A percentile compares a stretch with the other conserved stretches of the same genome.
Evolutionary conservation across 176 grass and related monocot genomes (phyloP).

Genomic region (Hyparrhenia diplandra): DNA sequence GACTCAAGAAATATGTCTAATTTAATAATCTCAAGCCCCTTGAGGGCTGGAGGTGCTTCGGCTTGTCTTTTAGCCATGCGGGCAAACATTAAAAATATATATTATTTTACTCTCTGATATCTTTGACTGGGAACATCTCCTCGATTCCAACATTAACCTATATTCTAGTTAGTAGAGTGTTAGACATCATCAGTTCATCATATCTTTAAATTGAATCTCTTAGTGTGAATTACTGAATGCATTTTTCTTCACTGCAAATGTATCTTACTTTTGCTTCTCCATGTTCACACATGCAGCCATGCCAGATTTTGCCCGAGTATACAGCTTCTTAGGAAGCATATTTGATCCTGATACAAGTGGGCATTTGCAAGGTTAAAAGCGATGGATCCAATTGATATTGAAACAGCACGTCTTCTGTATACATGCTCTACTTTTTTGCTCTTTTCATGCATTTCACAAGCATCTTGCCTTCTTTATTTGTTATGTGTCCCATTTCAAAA

Average conservation of each 20-base stretch:
- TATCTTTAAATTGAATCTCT: neutral
- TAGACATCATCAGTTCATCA: neutral
- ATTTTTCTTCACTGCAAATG: neutral
- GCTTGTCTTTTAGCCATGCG: neutral
- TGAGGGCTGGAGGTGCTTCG: neutral
- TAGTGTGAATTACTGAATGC: neutral
- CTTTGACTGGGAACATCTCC: neutral
- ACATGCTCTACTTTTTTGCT: neutral
- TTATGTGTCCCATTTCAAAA: neutral
- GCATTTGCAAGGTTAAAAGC: slow-evolving; percentile 80
- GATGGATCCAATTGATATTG: slow-evolving; percentile 89
- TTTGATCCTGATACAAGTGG: slow-evolving; percentile 86
- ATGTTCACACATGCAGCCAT: slow-evolving; percentile 42
- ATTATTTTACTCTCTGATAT: neutral
- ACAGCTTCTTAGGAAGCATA: slow-evolving; percentile 84
- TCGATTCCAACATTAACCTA: neutral
- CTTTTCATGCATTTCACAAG: neutral
- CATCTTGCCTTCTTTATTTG: neutral
- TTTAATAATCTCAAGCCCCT: neutral
- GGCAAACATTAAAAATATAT: neutral
- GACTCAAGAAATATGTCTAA: neutral
- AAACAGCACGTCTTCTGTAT: slow-evolving; percentile 58
- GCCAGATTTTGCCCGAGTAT: slow-evolving; percentile 96
- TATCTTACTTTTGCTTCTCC: slow-evolving; percentile 20
- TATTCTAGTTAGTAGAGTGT: neutral